A percentile compares a stretch with the other conserved stretches of the same genome.
Conservation (phyloP, 306 rosid species). For the Acacia acuminata region DNA sequence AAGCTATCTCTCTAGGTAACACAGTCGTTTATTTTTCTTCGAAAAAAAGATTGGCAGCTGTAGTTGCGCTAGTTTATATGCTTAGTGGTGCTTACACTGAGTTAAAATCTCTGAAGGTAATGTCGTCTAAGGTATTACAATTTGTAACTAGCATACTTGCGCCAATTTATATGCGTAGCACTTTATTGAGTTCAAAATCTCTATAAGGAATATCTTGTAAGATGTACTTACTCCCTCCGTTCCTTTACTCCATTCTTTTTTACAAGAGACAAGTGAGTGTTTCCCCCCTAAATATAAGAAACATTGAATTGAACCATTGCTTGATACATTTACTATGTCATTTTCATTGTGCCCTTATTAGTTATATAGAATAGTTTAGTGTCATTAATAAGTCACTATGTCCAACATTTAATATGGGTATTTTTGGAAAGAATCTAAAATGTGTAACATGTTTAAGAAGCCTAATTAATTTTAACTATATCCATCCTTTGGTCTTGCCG, state of each 20-base stretch:
- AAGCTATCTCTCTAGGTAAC: constrained; percentile 50
- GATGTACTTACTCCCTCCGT: neutral
- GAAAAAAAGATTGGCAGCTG: constrained; percentile 18
- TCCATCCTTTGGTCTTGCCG: too few species aligned
- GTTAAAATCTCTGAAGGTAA: constrained; percentile 31
- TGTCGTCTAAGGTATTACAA: constrained; percentile 31
- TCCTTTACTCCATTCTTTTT: too few species aligned
- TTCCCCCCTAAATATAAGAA: too few species aligned
- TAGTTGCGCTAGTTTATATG: constrained; percentile 17
- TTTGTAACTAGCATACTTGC: constrained; percentile 28
- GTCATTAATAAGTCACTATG: neutral
- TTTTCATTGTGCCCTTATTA: neutral
- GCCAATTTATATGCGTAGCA: constrained; percentile 8
- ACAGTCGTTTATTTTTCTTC: constrained; percentile 17
- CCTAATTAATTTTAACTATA: too few species aligned
- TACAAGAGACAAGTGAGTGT: neutral
- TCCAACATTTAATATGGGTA: too few species aligned
- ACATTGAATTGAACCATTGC: neutral
- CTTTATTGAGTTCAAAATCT: constrained; percentile 17
- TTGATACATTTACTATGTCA: neutral
- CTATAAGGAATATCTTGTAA: constrained; percentile 30
- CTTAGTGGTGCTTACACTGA: constrained; percentile 2
- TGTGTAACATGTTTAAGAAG: too few species aligned
- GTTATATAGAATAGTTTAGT: too few species aligned
- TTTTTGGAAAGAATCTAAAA: too few species aligned